A percentile compares a stretch with the other conserved stretches of the same genome.
phyloP scores from a whole-genome alignment of 2,329 filamentous ascomycete genomes.

The Xylariaceae sp. region DNA sequence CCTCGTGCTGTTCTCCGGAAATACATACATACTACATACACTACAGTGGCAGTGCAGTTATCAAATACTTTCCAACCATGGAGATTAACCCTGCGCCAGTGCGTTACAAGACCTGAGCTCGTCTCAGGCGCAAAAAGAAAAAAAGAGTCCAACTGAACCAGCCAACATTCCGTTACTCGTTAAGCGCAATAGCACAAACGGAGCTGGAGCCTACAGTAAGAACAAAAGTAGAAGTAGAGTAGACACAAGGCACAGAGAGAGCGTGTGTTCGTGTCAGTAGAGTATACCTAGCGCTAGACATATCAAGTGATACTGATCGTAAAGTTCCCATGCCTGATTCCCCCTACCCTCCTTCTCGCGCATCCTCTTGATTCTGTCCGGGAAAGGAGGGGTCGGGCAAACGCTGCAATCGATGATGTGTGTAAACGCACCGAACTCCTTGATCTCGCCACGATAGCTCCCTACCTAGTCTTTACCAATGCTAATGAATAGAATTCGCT shows the following conservation, averaged over 20 bases:
- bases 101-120: too few relatives aligned
- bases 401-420: conserved; percentile 4
- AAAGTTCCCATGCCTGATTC: neutral
- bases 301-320: neutral
- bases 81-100: too few relatives aligned
- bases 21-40: neutral
- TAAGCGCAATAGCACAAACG: too few relatives aligned
- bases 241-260: neutral
- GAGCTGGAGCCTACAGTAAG: neutral
- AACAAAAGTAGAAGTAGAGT: neutral
- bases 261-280: neutral
- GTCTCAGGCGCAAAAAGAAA: neutral
- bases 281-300: neutral
- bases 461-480: neutral
- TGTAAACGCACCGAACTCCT: conserved; percentile 4
- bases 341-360: neutral
- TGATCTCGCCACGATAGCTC: neutral
- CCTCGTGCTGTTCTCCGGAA: too few relatives aligned
- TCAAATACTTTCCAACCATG: neutral
- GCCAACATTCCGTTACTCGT: neutral
- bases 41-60: neutral
- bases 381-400: neutral
- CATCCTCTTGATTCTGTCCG: neutral
- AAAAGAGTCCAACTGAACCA: neutral
- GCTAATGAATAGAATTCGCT: neutral